Conservation (phyloP, 1,284 basidiomycete species). For the Sanghuangporus sanghuang region DNA sequence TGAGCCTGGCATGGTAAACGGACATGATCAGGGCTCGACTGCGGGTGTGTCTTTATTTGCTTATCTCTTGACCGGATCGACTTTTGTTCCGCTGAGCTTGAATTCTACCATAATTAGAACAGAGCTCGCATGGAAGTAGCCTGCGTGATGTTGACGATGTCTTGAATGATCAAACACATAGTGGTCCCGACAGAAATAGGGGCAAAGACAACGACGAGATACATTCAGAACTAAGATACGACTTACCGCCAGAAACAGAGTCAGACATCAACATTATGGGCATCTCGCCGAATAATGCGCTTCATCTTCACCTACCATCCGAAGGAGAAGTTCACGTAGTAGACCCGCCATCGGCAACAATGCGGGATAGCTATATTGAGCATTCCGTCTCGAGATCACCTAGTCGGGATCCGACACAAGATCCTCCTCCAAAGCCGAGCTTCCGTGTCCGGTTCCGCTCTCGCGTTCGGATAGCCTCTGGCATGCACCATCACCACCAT, state of each 20-base stretch:
- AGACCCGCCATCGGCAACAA: not conserved
- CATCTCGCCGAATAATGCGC: constrained; percentile 1
- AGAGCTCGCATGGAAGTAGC: not conserved
- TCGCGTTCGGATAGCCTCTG: constrained; percentile 50
- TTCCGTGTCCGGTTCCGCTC: constrained; percentile 47
- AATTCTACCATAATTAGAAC: not conserved
- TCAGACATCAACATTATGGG: not conserved
- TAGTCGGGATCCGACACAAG: not conserved
- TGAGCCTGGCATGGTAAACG: not conserved
- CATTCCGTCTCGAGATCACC: not conserved
- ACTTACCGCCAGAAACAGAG: not conserved
- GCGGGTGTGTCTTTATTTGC: not conserved
- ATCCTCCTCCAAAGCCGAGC: not conserved
- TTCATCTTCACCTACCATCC: constrained; percentile 1
- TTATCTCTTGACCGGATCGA: not conserved
- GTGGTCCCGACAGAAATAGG: not conserved
- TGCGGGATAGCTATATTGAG: not conserved
- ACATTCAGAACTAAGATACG: not conserved
- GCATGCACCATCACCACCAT: constrained; percentile 29
- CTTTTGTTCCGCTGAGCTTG: not conserved
- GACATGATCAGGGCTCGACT: not conserved
- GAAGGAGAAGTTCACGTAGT: not conserved
- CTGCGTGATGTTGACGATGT: not conserved
- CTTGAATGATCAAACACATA: not conserved
- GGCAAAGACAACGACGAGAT: not conserved